Evolutionary conservation across 2,329 filamentous ascomycete species (phyloP).

Genomic region (Orbilia quercus): DNA sequence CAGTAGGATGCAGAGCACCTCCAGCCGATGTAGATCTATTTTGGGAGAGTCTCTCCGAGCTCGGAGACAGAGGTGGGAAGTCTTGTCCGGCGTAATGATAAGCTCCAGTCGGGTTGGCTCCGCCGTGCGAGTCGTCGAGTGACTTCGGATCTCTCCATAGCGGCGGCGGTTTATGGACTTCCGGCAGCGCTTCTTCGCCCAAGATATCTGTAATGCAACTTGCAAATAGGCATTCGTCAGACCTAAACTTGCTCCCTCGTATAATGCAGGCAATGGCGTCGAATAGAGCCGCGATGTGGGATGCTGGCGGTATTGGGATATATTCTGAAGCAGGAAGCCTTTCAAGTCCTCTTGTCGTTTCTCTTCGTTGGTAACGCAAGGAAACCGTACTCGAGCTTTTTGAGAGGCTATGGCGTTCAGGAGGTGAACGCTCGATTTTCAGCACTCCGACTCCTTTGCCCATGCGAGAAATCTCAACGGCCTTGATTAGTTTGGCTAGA

Average conservation of each 20-base stretch:
- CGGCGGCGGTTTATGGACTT: slow-evolving; percentile 21
- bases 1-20: slow-evolving; percentile 12
- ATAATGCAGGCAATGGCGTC: slow-evolving; percentile 82
- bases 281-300: slow-evolving; percentile 76
- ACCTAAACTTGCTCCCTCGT: slow-evolving; percentile 74
- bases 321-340: slow-evolving; percentile 18
- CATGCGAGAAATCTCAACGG: slow-evolving; percentile 61
- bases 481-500: slow-evolving; percentile 76
- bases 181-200: slow-evolving; percentile 41
- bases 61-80: slow-evolving; percentile 49
- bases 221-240: slow-evolving; percentile 76
- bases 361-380: slow-evolving; percentile 69
- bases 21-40: slow-evolving; percentile 20
- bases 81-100: slow-evolving; percentile 47
- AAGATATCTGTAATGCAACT: slow-evolving; percentile 49
- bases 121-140: slow-evolving; percentile 26
- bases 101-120: slow-evolving; percentile 15
- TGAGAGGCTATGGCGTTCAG: slow-evolving; percentile 67
- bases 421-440: slow-evolving; percentile 66
- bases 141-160: slow-evolving; percentile 40
- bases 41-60: slow-evolving; percentile 35
- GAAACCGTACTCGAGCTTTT: slow-evolving; percentile 50
- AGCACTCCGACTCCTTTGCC: slow-evolving; percentile 36
- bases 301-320: slow-evolving; percentile 69
- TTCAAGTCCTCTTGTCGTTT: slow-evolving; percentile 63